These are phyloP conservation scores for Rhynchospora pubera DNA, from an alignment of 176 grass and related monocot genomes.

Conservation along the genomic window DNA sequence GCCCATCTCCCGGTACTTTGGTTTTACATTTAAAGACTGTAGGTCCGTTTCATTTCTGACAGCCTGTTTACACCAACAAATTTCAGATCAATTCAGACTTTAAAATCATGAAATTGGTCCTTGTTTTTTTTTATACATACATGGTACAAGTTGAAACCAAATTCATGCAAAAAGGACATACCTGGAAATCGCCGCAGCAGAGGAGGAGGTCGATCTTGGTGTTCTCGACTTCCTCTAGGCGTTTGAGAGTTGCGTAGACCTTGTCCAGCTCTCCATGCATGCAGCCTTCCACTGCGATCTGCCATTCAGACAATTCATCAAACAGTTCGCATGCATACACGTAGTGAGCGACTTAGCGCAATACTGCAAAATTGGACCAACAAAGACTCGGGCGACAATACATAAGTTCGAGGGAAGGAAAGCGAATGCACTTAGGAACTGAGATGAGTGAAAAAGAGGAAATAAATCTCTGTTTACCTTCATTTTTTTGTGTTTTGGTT, in stretches of 20 bases:
- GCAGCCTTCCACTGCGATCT: slow-evolving; percentile 86
- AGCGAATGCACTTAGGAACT: not conserved
- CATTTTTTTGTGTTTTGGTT: not conserved
- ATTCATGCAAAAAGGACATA: not conserved
- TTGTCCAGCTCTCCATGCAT: slow-evolving; percentile 84
- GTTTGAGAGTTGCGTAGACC: slow-evolving; percentile 60
- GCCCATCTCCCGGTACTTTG: slow-evolving; percentile 53
- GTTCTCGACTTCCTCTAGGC: slow-evolving; percentile 52
- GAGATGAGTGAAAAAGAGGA: not conserved
- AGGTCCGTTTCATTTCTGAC: slow-evolving; percentile 71
- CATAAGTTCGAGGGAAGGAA: not conserved
- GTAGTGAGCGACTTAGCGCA: not conserved
- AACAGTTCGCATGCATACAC: slow-evolving; percentile 14
- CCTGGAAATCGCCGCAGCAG: slow-evolving; percentile 92
- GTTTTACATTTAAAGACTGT: slow-evolving; percentile 42
- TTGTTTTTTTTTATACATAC: not conserved
- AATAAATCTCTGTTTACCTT: not conserved
- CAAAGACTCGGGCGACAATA: not conserved
- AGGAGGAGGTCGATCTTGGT: slow-evolving; percentile 83
- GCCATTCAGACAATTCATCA: slow-evolving; percentile 38
- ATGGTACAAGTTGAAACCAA: not conserved
- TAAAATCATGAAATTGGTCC: not conserved
- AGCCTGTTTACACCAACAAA: slow-evolving; percentile 37
- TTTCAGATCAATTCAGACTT: not conserved
- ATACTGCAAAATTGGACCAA: not conserved